These are phyloP conservation scores for Suillus luteus DNA, from an alignment of 768 basidiomycete genomes.

Conservation along the genomic window DNA sequence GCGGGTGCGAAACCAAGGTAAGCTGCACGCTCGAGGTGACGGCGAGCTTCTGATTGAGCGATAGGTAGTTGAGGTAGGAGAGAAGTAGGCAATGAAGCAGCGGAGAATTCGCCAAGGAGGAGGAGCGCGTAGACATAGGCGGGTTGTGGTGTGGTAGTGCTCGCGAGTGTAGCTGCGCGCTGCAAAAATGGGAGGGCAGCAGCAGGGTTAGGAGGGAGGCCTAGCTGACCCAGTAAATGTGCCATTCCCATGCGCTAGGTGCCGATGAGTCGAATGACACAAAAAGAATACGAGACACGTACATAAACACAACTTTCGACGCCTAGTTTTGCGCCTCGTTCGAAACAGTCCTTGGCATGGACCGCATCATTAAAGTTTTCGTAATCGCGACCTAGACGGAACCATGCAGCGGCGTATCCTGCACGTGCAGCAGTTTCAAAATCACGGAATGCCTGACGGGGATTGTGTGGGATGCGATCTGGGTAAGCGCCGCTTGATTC, in stretches of 20 bases:
- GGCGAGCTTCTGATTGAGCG: slow-evolving; percentile 60
- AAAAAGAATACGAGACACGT: slow-evolving; percentile 30
- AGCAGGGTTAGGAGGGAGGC: slow-evolving; percentile 51
- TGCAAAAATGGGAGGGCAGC: slow-evolving; percentile 72
- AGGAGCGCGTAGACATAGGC: slow-evolving; percentile 89
- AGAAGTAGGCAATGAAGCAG: slow-evolving; percentile 51
- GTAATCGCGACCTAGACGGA: slow-evolving; percentile 87
- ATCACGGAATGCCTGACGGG: slow-evolving; percentile 82
- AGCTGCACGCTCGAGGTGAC: slow-evolving; percentile 81
- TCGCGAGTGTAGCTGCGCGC: slow-evolving; percentile 74
- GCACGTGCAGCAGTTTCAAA: slow-evolving; percentile 82
- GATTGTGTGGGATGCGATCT: slow-evolving; percentile 61
- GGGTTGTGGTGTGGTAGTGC: slow-evolving; percentile 79
- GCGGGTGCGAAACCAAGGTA: slow-evolving; percentile 83
- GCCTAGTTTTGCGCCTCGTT: slow-evolving; percentile 71
- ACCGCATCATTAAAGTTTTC: slow-evolving; percentile 78
- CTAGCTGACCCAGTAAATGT: slow-evolving; percentile 84
- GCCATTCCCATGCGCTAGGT: slow-evolving; percentile 92
- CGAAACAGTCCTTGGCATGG: slow-evolving; percentile 84
- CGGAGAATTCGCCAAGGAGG: slow-evolving; percentile 82
- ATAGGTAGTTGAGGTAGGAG: slow-evolving; percentile 51
- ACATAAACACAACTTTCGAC: slow-evolving; percentile 86
- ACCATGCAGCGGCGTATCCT: slow-evolving; percentile 86
- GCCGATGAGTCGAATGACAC: slow-evolving; percentile 12
- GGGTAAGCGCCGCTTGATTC: slow-evolving; percentile 73